Evolutionary conservation across 805 yeast species (phyloP).

Genomic region (Saturnispora ahearnii): DNA sequence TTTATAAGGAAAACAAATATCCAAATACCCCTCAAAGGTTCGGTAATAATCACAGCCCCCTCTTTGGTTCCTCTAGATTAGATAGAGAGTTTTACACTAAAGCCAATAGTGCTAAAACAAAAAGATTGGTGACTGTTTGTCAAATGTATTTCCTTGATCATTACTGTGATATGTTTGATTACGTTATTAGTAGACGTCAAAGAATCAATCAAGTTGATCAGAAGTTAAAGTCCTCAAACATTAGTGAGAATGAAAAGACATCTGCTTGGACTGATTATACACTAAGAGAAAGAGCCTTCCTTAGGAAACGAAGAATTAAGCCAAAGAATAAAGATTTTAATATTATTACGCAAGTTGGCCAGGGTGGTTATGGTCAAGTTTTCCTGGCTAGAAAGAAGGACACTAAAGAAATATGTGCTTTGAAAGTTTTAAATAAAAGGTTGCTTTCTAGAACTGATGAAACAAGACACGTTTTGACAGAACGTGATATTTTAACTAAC

Average conservation of each 20-base stretch:
- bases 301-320: constrained; percentile 82
- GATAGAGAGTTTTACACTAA: constrained; percentile 42
- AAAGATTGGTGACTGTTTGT: constrained; percentile 80
- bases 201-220: constrained; percentile 64
- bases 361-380: constrained; percentile 99
- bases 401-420: constrained; percentile 90
- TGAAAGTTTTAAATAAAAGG: constrained; percentile 83
- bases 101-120: constrained; percentile 67
- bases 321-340: constrained; percentile 94
- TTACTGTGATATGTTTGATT: constrained; percentile 92
- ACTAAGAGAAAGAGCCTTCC: constrained; percentile 73
- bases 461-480: constrained; percentile 91
- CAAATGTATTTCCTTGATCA: constrained; percentile 91
- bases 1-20: constrained; percentile 15
- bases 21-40: constrained; percentile 1
- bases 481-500: constrained; percentile 93
- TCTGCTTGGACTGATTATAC: constrained; percentile 70
- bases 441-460: constrained; percentile 84
- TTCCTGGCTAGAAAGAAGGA: constrained; percentile 90
- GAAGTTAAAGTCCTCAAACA: constrained; percentile 30
- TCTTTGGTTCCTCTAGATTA: constrained; percentile 21
- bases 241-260: constrained; percentile 32
- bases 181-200: constrained; percentile 78
- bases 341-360: constrained; percentile 96
- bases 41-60: neutral